Evolutionary conservation across 148 eudicot species (phyloP).

Genomic region (Bassia scoparia): DNA sequence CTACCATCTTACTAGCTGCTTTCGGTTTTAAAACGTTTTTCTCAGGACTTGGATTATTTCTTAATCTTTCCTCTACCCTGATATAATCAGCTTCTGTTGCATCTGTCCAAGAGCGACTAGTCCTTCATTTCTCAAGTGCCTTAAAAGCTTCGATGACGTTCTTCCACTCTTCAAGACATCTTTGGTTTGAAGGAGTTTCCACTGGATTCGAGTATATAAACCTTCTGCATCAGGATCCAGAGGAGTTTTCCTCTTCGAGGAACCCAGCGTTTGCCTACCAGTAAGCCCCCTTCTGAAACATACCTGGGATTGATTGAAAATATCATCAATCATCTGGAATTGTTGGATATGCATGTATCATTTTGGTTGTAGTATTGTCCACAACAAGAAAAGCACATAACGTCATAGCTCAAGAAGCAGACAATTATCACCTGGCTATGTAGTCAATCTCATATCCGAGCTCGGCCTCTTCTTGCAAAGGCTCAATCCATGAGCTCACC

Average conservation of each 20-base stretch:
- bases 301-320: constrained; percentile 47
- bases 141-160: constrained; percentile 68
- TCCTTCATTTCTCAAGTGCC: constrained; percentile 68
- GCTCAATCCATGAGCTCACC: constrained; percentile 99
- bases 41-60: constrained; percentile 74
- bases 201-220: constrained; percentile 68
- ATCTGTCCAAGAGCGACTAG: constrained; percentile 56
- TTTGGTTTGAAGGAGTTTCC: constrained; percentile 90
- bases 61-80: constrained; percentile 81
- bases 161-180: constrained; percentile 80
- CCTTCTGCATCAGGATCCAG: constrained; percentile 96
- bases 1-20: constrained; percentile 99
- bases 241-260: constrained; percentile 92
- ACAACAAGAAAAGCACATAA: background rate
- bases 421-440: constrained; percentile 60
- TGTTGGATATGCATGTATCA: background rate
- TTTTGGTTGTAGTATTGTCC: background rate
- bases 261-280: constrained; percentile 92
- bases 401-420: constrained; percentile 7
- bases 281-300: constrained; percentile 93
- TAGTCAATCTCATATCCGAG: constrained; percentile 93
- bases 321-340: background rate
- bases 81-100: constrained; percentile 68
- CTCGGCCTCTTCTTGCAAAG: constrained; percentile 97
- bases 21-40: constrained; percentile 78